A percentile compares a stretch with the other conserved stretches of the same genome.
These are phyloP conservation scores for Suillus brevipes DNA, from an alignment of 768 basidiomycete species.

Conservation along the genomic window DNA sequence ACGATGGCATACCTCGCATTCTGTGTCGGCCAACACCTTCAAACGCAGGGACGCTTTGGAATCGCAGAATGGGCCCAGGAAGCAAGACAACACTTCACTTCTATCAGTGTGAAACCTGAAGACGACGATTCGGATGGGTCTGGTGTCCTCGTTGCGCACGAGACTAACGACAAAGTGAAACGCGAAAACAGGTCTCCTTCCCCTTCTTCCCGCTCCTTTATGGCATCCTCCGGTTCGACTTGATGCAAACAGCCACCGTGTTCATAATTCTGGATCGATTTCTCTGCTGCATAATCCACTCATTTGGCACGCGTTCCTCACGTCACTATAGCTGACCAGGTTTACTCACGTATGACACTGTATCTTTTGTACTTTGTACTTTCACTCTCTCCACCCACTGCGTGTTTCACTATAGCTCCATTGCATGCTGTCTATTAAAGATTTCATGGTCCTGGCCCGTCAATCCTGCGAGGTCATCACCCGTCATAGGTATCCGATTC, in stretches of 20 bases:
- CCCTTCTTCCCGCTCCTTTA: not conserved
- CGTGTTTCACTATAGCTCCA: not conserved
- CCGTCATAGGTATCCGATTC: not conserved
- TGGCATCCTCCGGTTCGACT: not conserved
- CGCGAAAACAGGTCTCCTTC: conserved; percentile 16
- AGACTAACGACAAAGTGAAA: conserved; percentile 22
- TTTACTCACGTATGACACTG: not conserved
- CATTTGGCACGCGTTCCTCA: not conserved
- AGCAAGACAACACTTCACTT: conserved; percentile 24
- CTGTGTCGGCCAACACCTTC: conserved; percentile 37
- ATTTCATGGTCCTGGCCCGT: not conserved
- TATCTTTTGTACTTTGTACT: not conserved
- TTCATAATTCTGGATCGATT: not conserved
- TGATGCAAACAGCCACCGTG: not conserved
- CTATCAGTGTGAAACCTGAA: conserved; percentile 16
- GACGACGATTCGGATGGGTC: conserved; percentile 28
- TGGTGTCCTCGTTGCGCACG: conserved; percentile 22
- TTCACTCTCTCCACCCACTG: not conserved
- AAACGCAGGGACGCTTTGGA: conserved; percentile 34
- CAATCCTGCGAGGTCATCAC: not conserved
- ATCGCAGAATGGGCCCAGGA: conserved; percentile 32
- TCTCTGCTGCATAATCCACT: not conserved
- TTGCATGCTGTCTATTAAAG: not conserved
- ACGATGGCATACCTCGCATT: conserved; percentile 33
- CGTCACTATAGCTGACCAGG: not conserved